phyloP scores from a whole-genome alignment of 2,329 filamentous ascomycete genomes.

The Ophiostoma perfectum region DNA sequence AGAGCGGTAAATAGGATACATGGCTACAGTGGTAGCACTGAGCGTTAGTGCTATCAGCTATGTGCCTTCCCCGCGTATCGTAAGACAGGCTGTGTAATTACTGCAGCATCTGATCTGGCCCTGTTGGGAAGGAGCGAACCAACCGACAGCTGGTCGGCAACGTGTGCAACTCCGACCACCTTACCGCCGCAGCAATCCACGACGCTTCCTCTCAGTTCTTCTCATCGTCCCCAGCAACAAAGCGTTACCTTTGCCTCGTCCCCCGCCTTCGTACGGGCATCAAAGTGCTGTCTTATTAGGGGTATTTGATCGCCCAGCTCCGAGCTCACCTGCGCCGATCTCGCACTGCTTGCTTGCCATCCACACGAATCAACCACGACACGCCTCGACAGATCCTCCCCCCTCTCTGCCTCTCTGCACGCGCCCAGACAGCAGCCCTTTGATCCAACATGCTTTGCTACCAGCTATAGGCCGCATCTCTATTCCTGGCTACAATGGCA shows the following conservation, averaged over 20 bases:
- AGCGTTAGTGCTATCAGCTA: neutral
- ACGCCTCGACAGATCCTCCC: neutral
- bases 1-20: no score
- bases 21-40: no score
- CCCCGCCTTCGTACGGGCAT: neutral
- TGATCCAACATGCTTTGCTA: neutral
- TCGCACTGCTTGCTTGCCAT: neutral
- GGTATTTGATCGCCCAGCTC: neutral
- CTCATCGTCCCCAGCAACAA: neutral
- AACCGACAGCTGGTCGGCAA: neutral
- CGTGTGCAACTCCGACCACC: neutral
- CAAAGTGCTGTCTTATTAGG: neutral
- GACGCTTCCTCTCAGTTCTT: neutral
- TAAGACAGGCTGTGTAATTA: neutral
- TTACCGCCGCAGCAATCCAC: neutral
- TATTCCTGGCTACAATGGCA: constrained; percentile 19
- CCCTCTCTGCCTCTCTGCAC: neutral
- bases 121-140: constrained; percentile 11
- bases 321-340: constrained; percentile 7
- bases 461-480: neutral
- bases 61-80: neutral
- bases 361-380: neutral
- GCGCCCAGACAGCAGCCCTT: neutral
- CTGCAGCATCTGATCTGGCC: neutral
- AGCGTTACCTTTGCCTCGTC: neutral